These are phyloP conservation scores for Termitomyces sp. DNA, from an alignment of 768 basidiomycete species.

Conservation along the genomic window DNA sequence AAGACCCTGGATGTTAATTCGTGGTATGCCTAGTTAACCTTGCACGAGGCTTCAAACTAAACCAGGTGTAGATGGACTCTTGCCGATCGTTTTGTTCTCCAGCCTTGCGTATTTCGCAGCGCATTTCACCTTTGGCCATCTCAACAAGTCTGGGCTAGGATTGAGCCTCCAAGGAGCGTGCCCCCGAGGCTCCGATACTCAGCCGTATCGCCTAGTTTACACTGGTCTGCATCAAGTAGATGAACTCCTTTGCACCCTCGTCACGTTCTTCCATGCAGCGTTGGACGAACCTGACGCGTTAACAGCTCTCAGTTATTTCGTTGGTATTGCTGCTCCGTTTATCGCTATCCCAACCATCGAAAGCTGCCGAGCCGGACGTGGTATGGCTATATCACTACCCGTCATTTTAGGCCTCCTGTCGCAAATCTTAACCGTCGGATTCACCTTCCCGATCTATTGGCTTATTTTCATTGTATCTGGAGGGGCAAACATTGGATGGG, in stretches of 20 bases:
- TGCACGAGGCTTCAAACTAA: neutral
- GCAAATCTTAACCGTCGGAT: constrained; percentile 38
- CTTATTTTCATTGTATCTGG: constrained; percentile 38
- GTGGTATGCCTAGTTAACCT: neutral
- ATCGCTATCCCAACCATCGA: constrained; percentile 41
- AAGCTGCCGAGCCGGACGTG: constrained; percentile 32
- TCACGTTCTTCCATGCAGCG: constrained; percentile 42
- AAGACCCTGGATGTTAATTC: constrained; percentile 1
- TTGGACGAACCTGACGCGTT: constrained; percentile 25
- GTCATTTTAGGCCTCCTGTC: constrained; percentile 33
- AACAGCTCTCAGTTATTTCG: constrained; percentile 32
- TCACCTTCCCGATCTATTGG: constrained; percentile 44
- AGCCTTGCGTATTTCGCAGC: constrained; percentile 28
- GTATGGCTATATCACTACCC: constrained; percentile 34
- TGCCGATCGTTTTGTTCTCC: constrained; percentile 36
- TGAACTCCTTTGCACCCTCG: constrained; percentile 34
- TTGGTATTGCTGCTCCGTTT: constrained; percentile 29
- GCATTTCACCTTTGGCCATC: constrained; percentile 30
- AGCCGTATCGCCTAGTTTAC: constrained; percentile 34
- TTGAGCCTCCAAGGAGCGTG: constrained; percentile 30
- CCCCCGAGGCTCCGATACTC: constrained; percentile 9
- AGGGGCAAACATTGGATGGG: constrained; percentile 20
- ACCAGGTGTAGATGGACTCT: constrained; percentile 9
- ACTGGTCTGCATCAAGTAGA: constrained; percentile 34
- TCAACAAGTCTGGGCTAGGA: constrained; percentile 24